phyloP scores from a whole-genome alignment of 2,329 filamentous ascomycete genomes.

The Biscogniauxia mediterranea region DNA sequence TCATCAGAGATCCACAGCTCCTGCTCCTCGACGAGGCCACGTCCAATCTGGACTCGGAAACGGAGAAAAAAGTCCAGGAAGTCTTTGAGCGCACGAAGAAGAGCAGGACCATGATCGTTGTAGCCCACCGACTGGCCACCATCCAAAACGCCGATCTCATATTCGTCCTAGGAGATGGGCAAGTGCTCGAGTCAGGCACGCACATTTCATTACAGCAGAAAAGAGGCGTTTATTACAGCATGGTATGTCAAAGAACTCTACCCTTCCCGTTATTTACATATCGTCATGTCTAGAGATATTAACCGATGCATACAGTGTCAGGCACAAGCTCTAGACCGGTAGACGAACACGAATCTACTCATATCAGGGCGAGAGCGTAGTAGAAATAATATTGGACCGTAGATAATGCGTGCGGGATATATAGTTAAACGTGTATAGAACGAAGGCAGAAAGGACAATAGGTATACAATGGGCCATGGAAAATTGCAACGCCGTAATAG shows the following conservation, averaged over 20 bases:
- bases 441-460: too few species aligned
- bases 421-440: too few species aligned
- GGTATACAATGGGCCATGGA: too few species aligned
- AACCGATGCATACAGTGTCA: slow-evolving; percentile 26
- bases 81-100: slow-evolving; percentile 65
- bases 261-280: neutral
- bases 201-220: slow-evolving; percentile 49
- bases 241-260: slow-evolving; percentile 43
- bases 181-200: slow-evolving; percentile 52
- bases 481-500: neutral
- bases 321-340: slow-evolving; percentile 31
- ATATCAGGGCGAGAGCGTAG: slow-evolving; percentile 4
- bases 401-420: neutral
- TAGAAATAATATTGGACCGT: neutral
- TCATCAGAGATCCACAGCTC: slow-evolving; percentile 62
- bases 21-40: slow-evolving; percentile 72
- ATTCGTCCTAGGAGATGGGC: slow-evolving; percentile 70
- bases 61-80: slow-evolving; percentile 54
- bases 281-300: slow-evolving; percentile 9
- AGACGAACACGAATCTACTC: slow-evolving; percentile 5
- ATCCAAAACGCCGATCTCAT: slow-evolving; percentile 77
- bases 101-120: slow-evolving; percentile 66
- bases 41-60: slow-evolving; percentile 62
- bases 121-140: slow-evolving; percentile 74
- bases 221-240: slow-evolving; percentile 54